phyloP scores from a whole-genome alignment of 495 filamentous ascomycete species.

The Pseudevernia furfuracea region DNA sequence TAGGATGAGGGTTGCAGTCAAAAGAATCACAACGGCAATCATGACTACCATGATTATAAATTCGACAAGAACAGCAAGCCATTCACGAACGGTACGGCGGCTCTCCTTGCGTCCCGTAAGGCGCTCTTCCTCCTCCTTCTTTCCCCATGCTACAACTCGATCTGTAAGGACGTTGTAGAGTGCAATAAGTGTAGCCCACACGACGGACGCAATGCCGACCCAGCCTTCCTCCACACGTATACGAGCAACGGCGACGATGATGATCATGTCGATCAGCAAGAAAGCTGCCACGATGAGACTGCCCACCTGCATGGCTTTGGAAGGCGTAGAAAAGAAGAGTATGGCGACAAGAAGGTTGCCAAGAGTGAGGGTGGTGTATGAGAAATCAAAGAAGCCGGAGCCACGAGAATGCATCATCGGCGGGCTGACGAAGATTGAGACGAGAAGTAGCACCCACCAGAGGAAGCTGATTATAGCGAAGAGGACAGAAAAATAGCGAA shows the following conservation, averaged over 20 bases:
- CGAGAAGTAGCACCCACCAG: conserved; percentile 85
- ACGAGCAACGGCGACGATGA: conserved; percentile 64
- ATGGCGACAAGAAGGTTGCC: conserved; percentile 68
- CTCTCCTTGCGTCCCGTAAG: conserved; percentile 86
- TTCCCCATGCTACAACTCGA: conserved; percentile 81
- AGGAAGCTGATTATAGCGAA: conserved; percentile 68
- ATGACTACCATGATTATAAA: conserved; percentile 61
- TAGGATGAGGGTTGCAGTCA: conserved; percentile 70
- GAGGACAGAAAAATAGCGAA: conserved; percentile 64
- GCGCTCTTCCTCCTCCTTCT: conserved; percentile 82
- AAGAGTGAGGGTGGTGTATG: conserved; percentile 64
- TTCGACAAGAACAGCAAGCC: conserved; percentile 72
- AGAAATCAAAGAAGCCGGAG: conserved; percentile 82
- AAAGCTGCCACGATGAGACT: conserved; percentile 59
- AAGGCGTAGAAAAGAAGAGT: conserved; percentile 79
- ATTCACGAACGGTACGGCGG: conserved; percentile 71
- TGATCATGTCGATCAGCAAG: conserved; percentile 68
- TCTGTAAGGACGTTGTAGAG: conserved; percentile 55
- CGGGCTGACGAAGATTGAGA: conserved; percentile 80
- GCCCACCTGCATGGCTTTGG: conserved; percentile 62
- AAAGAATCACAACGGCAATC: conserved; percentile 56
- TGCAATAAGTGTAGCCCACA: conserved; percentile 64
- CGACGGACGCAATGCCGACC: conserved; percentile 76
- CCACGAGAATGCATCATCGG: conserved; percentile 78
- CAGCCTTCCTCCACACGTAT: conserved; percentile 79